Conservation (phyloP, 2,329 filamentous ascomycete genomes). For the Hypoxylon sp. region DNA sequence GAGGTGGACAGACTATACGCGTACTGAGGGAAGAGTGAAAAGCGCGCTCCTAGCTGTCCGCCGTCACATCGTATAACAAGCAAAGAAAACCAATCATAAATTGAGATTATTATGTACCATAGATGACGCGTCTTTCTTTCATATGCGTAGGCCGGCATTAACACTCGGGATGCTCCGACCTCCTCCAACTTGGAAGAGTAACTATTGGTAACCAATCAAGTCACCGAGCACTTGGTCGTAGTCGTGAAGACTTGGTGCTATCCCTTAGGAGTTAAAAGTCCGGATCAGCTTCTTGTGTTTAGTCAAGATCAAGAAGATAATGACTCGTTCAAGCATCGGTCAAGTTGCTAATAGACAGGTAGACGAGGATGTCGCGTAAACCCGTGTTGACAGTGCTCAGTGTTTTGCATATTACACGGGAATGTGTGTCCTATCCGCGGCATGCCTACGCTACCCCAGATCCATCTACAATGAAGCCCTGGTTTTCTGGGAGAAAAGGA, state of each 20-base stretch:
- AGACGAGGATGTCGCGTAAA: constrained; percentile 9
- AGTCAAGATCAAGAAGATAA: background rate
- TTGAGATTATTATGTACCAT: background rate
- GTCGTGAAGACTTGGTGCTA: background rate
- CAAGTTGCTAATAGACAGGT: constrained; percentile 10
- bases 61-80: background rate
- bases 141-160: background rate
- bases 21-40: background rate
- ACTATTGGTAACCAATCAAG: constrained; percentile 8
- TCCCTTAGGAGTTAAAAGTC: background rate
- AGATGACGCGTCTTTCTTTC: background rate
- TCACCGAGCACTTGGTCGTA: background rate
- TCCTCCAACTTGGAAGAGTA: constrained; percentile 4
- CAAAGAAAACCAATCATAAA: background rate
- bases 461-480: constrained; percentile 13
- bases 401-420: constrained; percentile 14
- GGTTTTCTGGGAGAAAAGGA: background rate
- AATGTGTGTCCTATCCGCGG: constrained; percentile 2
- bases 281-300: background rate
- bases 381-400: background rate
- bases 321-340: background rate
- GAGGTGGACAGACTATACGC: constrained; percentile 8
- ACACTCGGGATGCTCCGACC: background rate
- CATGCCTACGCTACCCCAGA: constrained; percentile 18
- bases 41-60: background rate